A percentile compares a stretch with the other conserved stretches of the same genome.
Conservation (phyloP, 352 stramenopile species). For the Globisporangium barbulae region DNA sequence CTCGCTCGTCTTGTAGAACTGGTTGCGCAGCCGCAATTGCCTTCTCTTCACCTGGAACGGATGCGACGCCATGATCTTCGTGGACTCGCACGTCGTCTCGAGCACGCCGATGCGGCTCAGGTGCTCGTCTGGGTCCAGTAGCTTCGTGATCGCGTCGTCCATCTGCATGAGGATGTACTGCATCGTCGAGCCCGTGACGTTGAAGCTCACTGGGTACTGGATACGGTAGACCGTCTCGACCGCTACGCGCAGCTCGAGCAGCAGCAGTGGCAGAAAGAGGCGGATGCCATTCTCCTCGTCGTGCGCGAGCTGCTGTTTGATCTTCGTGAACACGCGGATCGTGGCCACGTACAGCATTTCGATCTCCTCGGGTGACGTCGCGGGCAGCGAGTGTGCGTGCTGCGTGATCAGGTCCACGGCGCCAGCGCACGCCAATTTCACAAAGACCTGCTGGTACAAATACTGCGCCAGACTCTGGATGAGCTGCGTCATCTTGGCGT, state of each 20-base stretch:
- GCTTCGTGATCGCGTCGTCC: constrained; percentile 36
- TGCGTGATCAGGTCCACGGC: constrained; percentile 19
- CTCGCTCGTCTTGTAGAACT: constrained; percentile 67
- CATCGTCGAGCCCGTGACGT: constrained; percentile 30
- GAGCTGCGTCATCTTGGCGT: constrained; percentile 31
- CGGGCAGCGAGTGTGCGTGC: neutral
- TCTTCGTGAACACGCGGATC: constrained; percentile 28
- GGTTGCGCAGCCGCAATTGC: constrained; percentile 39
- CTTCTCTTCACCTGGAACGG: constrained; percentile 42
- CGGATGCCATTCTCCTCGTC: constrained; percentile 29
- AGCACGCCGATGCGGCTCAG: constrained; percentile 52
- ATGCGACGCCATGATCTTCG: constrained; percentile 34
- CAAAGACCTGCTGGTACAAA: constrained; percentile 45
- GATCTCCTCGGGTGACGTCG: constrained; percentile 13
- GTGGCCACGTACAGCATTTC: constrained; percentile 46
- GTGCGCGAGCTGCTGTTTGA: constrained; percentile 21
- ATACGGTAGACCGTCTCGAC: constrained; percentile 59
- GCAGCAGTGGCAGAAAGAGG: constrained; percentile 44
- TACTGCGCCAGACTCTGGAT: constrained; percentile 31
- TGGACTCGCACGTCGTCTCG: constrained; percentile 59
- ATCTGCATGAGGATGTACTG: constrained; percentile 38
- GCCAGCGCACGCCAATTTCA: constrained; percentile 28
- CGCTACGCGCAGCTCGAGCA: constrained; percentile 57
- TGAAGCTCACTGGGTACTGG: constrained; percentile 62
- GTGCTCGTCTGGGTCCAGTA: constrained; percentile 54